Conservation (phyloP, 23 red algal genomes). For the Pyropia yezoensis region DNA sequence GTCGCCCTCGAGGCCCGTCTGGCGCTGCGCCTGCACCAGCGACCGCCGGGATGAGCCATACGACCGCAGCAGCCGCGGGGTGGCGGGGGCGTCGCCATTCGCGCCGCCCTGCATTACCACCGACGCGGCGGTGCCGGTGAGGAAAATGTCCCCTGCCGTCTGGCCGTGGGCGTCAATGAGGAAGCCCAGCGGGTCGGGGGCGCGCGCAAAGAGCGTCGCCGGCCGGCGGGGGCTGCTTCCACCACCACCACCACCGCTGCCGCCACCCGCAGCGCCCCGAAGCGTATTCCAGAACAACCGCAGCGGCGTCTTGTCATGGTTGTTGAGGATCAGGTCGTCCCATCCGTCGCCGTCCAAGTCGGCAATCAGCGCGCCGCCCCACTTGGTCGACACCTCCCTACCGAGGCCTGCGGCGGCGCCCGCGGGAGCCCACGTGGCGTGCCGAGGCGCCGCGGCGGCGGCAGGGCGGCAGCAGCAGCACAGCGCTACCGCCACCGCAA, state of each 20-base stretch:
- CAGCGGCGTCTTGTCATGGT: constrained; percentile 28
- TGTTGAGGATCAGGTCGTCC: constrained; percentile 31
- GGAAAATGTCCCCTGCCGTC: too few relatives aligned
- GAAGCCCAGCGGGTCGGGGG: constrained; percentile 8
- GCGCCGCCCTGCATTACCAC: constrained; percentile 4
- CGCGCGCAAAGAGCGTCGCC: constrained; percentile 1
- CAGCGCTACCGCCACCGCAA: too few relatives aligned
- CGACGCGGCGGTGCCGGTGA: constrained; percentile 1
- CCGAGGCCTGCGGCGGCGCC: too few relatives aligned
- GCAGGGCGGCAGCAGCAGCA: too few relatives aligned
- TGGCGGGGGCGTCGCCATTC: too few relatives aligned
- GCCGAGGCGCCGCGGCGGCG: too few relatives aligned
- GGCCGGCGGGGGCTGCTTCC: constrained; percentile 18
- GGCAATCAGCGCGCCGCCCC: constrained; percentile 32
- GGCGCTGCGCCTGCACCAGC: too few relatives aligned
- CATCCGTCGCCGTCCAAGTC: constrained; percentile 54
- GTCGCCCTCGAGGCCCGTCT: too few relatives aligned
- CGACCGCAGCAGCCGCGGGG: too few relatives aligned
- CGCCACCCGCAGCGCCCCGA: constrained; percentile 6
- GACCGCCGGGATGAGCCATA: too few relatives aligned
- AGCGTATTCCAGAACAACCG: constrained; percentile 29
- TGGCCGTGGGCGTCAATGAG: constrained; percentile 16
- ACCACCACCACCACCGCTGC: neutral
- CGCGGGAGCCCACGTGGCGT: too few relatives aligned
- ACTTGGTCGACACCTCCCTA: constrained; percentile 8